Percentiles rank a stretch among this genome's conserved stretches.
Conservation (phyloP, 2,329 filamentous ascomycete species). For the Talaromyces sp. region DNA sequence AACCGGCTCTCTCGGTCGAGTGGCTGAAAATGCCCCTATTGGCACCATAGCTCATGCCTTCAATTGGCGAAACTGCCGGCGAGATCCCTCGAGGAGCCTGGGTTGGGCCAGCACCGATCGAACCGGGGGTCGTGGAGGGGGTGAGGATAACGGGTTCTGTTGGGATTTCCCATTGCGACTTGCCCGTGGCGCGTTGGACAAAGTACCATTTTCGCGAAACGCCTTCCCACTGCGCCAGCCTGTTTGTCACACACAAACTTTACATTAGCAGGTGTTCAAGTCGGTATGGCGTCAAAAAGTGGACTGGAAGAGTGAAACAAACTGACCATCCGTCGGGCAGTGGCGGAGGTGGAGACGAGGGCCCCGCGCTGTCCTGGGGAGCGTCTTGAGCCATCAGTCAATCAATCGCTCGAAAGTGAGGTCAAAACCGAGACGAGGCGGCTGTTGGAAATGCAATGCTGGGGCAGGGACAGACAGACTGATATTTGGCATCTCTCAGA, state of each 20-base stretch:
- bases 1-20: conserved; percentile 16
- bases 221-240: conserved; percentile 38
- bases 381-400: conserved; percentile 23
- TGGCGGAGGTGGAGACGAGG: conserved; percentile 32
- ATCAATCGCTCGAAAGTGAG: not conserved
- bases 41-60: not conserved
- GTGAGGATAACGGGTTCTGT: conserved; percentile 35
- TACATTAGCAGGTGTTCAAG: not conserved
- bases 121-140: conserved; percentile 28
- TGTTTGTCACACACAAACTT: conserved; percentile 9
- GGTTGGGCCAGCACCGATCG: conserved; percentile 23
- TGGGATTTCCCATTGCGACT: conserved; percentile 38
- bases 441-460: not conserved
- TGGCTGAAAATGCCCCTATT: conserved; percentile 5
- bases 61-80: conserved; percentile 5
- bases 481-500: not conserved
- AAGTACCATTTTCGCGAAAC: conserved; percentile 35
- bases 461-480: not conserved
- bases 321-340: conserved; percentile 38
- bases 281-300: not conserved
- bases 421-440: not conserved
- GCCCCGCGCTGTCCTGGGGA: conserved; percentile 34
- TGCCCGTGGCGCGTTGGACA: conserved; percentile 35
- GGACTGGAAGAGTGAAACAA: not conserved
- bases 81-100: conserved; percentile 22